Percentiles rank a stretch among this genome's conserved stretches.
phyloP scores from a whole-genome alignment of 495 filamentous ascomycete genomes.

The Neurospora discreta region DNA sequence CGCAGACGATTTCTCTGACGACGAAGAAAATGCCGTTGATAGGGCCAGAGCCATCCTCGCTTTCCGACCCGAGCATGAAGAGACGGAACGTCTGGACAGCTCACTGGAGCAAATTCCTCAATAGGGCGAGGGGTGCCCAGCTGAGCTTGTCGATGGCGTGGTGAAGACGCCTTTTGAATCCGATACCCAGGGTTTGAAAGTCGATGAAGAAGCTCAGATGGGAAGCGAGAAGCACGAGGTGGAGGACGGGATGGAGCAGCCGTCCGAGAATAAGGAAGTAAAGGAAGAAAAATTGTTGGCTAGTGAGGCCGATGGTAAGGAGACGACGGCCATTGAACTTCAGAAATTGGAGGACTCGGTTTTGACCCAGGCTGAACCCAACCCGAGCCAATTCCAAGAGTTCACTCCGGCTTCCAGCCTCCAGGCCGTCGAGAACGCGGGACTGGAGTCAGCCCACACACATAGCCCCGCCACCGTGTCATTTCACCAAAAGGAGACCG shows the following conservation, averaged over 20 bases:
- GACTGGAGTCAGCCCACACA: background rate
- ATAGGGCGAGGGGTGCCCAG: background rate
- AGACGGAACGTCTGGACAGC: background rate
- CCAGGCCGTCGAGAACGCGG: background rate
- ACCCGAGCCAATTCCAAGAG: background rate
- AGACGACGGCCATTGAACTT: background rate
- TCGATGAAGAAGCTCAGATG: background rate
- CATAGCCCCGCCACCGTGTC: background rate
- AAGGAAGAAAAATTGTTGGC: background rate
- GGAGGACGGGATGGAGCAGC: background rate
- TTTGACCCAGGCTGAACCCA: background rate
- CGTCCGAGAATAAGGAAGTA: background rate
- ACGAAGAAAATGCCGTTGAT: background rate
- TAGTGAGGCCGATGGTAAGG: background rate
- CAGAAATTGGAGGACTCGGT: background rate
- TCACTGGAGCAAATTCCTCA: background rate
- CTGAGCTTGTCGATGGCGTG: background rate
- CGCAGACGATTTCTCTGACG: background rate
- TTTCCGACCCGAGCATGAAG: background rate
- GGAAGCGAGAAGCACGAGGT: background rate
- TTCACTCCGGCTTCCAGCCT: background rate
- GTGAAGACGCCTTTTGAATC: background rate
- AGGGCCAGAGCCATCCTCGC: background rate
- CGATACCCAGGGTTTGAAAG: background rate
- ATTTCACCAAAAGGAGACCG: background rate